phyloP scores from a whole-genome alignment of 2,329 filamentous ascomycete genomes.

The Aureobasidium sp. region DNA sequence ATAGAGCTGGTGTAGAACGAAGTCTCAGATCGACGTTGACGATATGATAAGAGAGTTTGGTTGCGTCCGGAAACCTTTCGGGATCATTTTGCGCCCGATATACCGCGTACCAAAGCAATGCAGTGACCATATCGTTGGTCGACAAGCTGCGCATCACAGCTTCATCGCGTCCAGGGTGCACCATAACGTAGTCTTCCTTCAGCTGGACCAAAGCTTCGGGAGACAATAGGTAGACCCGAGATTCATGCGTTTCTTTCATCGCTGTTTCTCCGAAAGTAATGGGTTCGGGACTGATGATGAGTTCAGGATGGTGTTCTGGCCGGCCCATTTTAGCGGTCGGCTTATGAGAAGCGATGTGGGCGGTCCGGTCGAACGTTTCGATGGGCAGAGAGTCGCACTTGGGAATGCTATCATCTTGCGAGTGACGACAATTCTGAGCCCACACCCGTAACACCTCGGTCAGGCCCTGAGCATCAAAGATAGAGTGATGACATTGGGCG shows the following conservation, averaged over 20 bases:
- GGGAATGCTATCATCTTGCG: neutral
- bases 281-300: neutral
- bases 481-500: neutral
- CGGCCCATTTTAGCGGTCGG: neutral
- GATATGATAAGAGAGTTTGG: neutral
- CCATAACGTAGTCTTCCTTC: neutral
- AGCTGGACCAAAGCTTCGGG: neutral
- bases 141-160: neutral
- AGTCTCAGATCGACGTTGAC: neutral
- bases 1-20: neutral
- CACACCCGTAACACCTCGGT: neutral
- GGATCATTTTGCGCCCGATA: neutral
- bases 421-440: neutral
- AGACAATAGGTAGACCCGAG: constrained; percentile 4
- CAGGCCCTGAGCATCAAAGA: neutral
- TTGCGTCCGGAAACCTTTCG: neutral
- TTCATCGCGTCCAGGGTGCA: neutral
- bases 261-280: neutral
- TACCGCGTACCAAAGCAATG: neutral
- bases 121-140: neutral
- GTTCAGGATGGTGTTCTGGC: neutral
- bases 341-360: neutral
- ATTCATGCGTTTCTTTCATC: neutral
- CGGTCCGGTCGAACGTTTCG: neutral
- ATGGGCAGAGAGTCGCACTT: neutral